Conservation (phyloP, 495 filamentous ascomycete species). For the Xylaria grammica region DNA sequence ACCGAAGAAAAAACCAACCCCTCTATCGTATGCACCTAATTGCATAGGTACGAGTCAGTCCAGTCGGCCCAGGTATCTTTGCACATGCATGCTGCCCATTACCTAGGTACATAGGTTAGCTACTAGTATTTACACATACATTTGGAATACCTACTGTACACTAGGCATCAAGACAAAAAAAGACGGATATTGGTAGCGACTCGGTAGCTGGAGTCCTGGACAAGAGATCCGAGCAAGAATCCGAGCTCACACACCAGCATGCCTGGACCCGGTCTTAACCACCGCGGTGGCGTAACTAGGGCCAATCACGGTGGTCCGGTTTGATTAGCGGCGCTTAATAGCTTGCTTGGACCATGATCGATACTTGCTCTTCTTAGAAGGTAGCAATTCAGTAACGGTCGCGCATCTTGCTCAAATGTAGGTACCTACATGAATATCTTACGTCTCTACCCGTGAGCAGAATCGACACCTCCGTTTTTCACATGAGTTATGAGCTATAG, state of each 20-base stretch:
- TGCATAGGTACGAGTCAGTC: too few species aligned
- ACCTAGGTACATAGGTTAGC: too few species aligned
- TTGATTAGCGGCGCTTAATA: constrained; percentile 16
- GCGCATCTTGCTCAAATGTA: not conserved
- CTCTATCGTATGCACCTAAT: not conserved
- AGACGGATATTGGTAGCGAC: not conserved
- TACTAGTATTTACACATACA: not conserved
- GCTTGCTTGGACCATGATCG: not conserved
- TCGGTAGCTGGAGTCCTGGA: too few species aligned
- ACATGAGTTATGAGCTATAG: not conserved
- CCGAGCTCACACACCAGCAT: constrained; percentile 8
- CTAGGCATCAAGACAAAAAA: too few species aligned
- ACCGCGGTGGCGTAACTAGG: constrained; percentile 9
- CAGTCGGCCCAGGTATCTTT: too few species aligned
- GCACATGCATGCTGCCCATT: too few species aligned
- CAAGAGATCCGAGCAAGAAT: constrained; percentile 15
- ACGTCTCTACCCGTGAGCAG: not conserved
- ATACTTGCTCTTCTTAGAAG: constrained; percentile 14
- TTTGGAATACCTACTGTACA: too few species aligned
- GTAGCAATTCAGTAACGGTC: constrained; percentile 1
- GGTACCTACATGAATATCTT: too few species aligned
- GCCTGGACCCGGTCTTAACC: not conserved
- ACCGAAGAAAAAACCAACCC: not conserved
- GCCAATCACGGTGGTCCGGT: constrained; percentile 3
- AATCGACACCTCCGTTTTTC: not conserved